These are phyloP conservation scores for Quercus robur DNA, from an alignment of 306 rosid species.

Conservation along the genomic window DNA sequence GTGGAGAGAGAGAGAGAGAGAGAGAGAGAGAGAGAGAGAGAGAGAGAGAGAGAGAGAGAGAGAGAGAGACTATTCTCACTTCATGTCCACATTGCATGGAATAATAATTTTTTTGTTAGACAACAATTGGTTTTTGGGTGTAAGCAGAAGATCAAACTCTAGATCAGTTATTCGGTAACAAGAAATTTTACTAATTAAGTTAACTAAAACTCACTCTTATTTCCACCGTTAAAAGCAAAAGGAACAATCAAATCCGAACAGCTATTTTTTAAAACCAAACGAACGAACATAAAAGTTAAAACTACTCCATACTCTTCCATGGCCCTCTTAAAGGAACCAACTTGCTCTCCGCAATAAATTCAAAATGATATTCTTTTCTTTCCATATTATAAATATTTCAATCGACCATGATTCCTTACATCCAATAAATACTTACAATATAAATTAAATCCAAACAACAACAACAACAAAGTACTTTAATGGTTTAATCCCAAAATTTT, in stretches of 20 bases:
- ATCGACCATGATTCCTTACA: background rate
- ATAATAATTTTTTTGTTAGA: too few species aligned
- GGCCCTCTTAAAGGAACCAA: background rate
- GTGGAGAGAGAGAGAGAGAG: too few species aligned
- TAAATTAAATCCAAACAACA: too few species aligned
- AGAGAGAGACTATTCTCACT: too few species aligned
- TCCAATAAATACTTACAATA: background rate
- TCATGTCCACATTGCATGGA: too few species aligned
- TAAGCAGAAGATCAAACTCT: accelerated
- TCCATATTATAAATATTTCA: background rate
- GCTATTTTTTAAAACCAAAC: background rate
- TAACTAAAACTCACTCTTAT: too few species aligned
- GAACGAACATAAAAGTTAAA: background rate
- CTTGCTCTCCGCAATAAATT: background rate
- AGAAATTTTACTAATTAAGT: too few species aligned
- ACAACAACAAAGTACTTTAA: too few species aligned
- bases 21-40: too few species aligned
- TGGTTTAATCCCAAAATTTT: too few species aligned
- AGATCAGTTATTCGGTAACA: accelerated
- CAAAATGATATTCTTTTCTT: background rate
- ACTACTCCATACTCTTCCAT: background rate
- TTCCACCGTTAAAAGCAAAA: background rate
- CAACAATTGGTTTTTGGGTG: accelerated
- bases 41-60: too few species aligned
- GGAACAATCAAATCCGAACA: background rate